A percentile compares a stretch with the other conserved stretches of the same genome.
phyloP scores from a whole-genome alignment of 495 filamentous ascomycete species.

The Hypoxylon fuscum region DNA sequence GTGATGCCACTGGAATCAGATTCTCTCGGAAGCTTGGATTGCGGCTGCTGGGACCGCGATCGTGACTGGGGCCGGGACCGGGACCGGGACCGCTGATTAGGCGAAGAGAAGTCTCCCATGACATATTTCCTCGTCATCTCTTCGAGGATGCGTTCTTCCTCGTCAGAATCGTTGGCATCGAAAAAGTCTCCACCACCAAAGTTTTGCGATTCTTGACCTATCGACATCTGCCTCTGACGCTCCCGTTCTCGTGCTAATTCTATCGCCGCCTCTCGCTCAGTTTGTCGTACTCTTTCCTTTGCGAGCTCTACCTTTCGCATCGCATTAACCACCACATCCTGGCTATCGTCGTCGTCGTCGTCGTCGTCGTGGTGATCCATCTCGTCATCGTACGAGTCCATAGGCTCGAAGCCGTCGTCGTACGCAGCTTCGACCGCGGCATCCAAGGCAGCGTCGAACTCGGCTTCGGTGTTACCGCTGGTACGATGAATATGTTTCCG shows the following conservation, averaged over 20 bases:
- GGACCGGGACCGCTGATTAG: too few relatives aligned
- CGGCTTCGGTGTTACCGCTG: conserved; percentile 84
- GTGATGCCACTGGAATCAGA: conserved; percentile 89
- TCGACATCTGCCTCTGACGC: conserved; percentile 50
- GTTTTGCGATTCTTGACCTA: conserved; percentile 33
- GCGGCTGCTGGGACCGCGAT: conserved; percentile 31
- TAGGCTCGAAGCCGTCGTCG: conserved; percentile 88
- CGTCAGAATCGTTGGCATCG: conserved; percentile 81
- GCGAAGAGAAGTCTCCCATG: conserved; percentile 87
- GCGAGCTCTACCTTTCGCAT: conserved; percentile 78
- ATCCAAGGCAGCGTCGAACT: conserved; percentile 94
- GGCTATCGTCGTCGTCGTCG: conserved; percentile 52
- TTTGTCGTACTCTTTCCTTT: conserved; percentile 80
- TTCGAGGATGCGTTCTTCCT: conserved; percentile 90
- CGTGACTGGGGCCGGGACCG: too few relatives aligned
- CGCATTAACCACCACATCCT: conserved; percentile 64
- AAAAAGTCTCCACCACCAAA: conserved; percentile 55
- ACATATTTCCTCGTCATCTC: conserved; percentile 90
- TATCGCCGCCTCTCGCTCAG: conserved; percentile 74
- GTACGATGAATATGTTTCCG: conserved; percentile 70
- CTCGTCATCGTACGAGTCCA: conserved; percentile 54
- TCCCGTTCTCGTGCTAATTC: conserved; percentile 66
- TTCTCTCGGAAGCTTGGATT: conserved; percentile 80
- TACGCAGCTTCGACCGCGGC: conserved; percentile 97
- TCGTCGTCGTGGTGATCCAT: conserved; percentile 49